Evolutionary conservation across 2,329 filamentous ascomycete genomes (phyloP).

Genomic region (Pestalotiopsis sp.): DNA sequence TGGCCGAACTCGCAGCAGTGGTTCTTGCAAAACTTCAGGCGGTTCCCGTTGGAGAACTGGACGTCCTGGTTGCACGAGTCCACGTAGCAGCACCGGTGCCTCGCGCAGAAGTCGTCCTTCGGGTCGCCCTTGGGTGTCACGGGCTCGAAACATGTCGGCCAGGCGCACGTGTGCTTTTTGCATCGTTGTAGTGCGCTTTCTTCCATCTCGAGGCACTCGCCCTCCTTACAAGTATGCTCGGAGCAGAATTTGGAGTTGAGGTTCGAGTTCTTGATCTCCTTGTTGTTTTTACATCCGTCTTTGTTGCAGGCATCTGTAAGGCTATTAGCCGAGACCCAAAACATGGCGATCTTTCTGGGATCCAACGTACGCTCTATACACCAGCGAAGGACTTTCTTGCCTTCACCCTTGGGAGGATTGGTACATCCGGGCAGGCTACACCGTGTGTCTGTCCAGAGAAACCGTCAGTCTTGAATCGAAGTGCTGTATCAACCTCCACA

Average conservation of each 20-base stretch:
- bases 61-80: conserved; percentile 24
- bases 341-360: neutral
- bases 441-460: neutral
- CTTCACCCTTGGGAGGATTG: neutral
- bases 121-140: conserved; percentile 15
- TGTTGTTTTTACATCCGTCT: neutral
- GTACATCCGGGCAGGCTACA: neutral
- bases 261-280: neutral
- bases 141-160: conserved; percentile 15
- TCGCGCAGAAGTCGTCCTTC: conserved; percentile 19
- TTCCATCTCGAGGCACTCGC: neutral
- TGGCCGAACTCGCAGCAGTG: conserved; percentile 23
- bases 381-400: neutral
- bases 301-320: neutral
- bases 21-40: conserved; percentile 21
- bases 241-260: conserved; percentile 14
- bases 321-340: neutral
- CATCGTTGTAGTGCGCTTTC: neutral
- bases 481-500: neutral
- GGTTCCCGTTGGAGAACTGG: conserved; percentile 34
- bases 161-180: conserved; percentile 23
- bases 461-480: neutral
- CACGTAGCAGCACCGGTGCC: conserved; percentile 22
- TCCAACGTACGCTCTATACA: neutral
- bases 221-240: conserved; percentile 18